phyloP scores from a whole-genome alignment of 305 asterid species.

The Fraxinus sp. region DNA sequence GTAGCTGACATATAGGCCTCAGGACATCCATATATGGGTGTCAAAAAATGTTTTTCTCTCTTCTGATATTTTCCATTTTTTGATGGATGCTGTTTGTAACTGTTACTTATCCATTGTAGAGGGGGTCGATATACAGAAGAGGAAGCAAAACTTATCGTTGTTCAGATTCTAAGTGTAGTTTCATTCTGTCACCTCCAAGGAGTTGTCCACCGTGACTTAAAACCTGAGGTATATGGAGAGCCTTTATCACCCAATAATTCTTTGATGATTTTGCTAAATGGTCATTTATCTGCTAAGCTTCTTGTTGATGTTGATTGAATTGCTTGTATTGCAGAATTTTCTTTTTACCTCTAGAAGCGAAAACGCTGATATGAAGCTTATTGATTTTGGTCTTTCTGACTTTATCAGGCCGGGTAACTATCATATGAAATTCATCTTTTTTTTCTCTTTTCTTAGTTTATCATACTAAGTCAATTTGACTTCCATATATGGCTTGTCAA shows the following conservation, averaged over 20 bases:
- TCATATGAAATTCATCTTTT: neutral
- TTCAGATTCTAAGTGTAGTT: constrained; percentile 82
- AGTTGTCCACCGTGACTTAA: constrained; percentile 94
- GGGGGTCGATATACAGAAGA: constrained; percentile 91
- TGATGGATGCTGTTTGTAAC: constrained; percentile 23
- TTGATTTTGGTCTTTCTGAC: constrained; percentile 96
- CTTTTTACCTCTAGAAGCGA: constrained; percentile 78
- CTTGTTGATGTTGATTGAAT: constrained; percentile 21
- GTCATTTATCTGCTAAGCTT: constrained; percentile 11
- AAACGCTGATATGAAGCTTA: constrained; percentile 90
- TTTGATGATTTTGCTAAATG: constrained; percentile 8
- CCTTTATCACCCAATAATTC: neutral
- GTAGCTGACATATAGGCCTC: neutral
- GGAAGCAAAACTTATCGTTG: constrained; percentile 82
- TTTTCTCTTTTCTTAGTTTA: neutral
- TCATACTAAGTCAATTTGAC: neutral
- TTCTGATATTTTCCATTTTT: constrained; percentile 24
- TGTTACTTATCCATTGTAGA: constrained; percentile 48
- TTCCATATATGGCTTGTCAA: neutral
- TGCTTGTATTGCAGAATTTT: constrained; percentile 57
- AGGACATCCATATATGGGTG: neutral
- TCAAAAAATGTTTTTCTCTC: neutral
- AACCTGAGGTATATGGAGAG: constrained; percentile 70
- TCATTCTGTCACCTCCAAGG: constrained; percentile 97
- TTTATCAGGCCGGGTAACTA: constrained; percentile 78